Evolutionary conservation across 2,329 filamentous ascomycete genomes (phyloP), one percentile per base, ranked within the genome.

Genomic region (Penicillium sp.): DNA sequence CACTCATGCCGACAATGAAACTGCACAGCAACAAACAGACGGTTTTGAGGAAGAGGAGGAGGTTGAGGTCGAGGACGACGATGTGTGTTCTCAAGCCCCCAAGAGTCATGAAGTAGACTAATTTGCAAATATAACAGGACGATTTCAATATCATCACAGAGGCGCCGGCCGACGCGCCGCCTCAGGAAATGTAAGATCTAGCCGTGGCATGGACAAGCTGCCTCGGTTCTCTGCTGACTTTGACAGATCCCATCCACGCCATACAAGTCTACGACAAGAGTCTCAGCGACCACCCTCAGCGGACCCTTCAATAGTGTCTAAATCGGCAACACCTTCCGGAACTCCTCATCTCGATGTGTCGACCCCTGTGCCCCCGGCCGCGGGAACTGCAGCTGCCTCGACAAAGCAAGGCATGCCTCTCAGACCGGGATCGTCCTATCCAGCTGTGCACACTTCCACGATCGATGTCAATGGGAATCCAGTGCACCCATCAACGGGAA

Each of bases 401-500:
- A 63, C 66, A 43, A 68, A 63, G 52, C 69, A 68, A 43, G 58
- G 61, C 49, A 61, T 59, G 50, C 60, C 65, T 36, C 65, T 81
- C 72, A 69, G 78, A 72, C 68, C 75, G 52, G 79, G 82, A 43
- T 80, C 81, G 72, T 84, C 58, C 74, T 93, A 66, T 73, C 89
- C 68, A 73, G 85, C 78, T 35, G 69, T 81, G 28, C 78, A 76
- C 36, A 90, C 85, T 49, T 95, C 90, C 9, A 90, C 82, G 42
- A 80, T 97, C 53, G 88, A 97, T 63, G 80, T 96, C 46, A 83
- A 94, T 66, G 85, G 79, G 4, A 87, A 90, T 54, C 91, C 93
- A 0, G 73, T 86, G 2, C 90, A 94, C 67, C 83, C 86, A 13
- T 76, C 73, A 2, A 77, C 79, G 3, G 84, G 83, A 24, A 93